phyloP scores from a whole-genome alignment of 805 yeast genomes.

The Yamadazyma nakazawae region DNA sequence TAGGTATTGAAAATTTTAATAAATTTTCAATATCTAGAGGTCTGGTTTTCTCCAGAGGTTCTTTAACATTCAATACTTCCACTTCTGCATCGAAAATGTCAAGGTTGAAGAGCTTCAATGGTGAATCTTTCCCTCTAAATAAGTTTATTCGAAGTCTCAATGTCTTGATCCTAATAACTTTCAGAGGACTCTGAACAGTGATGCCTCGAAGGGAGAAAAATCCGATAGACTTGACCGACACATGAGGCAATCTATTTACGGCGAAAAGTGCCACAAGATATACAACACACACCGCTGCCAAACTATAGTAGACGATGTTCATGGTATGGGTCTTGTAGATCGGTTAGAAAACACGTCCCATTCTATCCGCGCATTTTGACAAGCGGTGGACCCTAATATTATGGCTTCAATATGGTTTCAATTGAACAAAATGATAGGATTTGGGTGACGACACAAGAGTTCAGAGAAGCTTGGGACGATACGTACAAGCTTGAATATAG shows the following conservation, averaged over 20 bases:
- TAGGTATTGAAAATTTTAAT: conserved; percentile 17
- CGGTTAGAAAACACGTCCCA: not conserved
- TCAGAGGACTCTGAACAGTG: conserved; percentile 16
- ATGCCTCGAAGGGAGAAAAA: conserved; percentile 28
- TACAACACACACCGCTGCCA: conserved; percentile 2
- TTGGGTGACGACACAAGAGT: too few species aligned
- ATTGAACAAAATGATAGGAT: too few species aligned
- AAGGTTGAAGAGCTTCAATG: conserved; percentile 26
- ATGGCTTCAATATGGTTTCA: not conserved
- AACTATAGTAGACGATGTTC: not conserved
- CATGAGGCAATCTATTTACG: conserved; percentile 26
- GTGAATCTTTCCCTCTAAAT: conserved; percentile 19
- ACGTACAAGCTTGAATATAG: too few species aligned
- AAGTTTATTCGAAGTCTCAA: conserved; percentile 22
- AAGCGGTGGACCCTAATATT: not conserved
- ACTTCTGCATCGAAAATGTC: conserved; percentile 21
- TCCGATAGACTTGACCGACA: conserved; percentile 26
- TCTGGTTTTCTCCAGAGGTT: not conserved
- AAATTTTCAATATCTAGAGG: conserved; percentile 4
- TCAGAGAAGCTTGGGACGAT: too few species aligned
- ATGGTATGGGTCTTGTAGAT: not conserved
- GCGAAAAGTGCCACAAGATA: conserved; percentile 18
- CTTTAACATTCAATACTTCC: not conserved
- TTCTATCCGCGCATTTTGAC: not conserved
- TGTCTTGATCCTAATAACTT: conserved; percentile 17